Evolutionary conservation across 208 protist genomes (phyloP).

Genomic region (Crithidia mellificae): DNA sequence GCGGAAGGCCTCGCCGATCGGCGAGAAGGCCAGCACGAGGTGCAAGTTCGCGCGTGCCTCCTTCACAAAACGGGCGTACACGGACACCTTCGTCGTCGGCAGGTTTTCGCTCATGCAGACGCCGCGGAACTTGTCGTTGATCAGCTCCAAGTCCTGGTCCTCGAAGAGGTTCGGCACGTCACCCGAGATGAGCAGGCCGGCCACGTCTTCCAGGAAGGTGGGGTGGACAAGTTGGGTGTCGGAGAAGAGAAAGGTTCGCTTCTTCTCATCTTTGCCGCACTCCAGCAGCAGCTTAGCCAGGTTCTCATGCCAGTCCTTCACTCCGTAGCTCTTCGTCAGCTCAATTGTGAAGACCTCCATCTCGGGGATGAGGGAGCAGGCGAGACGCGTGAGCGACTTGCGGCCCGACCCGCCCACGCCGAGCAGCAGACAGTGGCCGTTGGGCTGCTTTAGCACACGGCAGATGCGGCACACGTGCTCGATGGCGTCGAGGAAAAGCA

Average conservation of each 20-base stretch:
- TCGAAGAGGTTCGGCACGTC: conserved; percentile 98
- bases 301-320: conserved; percentile 96
- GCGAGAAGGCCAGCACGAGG: conserved; percentile 96
- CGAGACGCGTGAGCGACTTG: conserved; percentile 94
- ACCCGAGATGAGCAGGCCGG: conserved; percentile 95
- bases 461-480: conserved; percentile 96
- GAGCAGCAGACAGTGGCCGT: conserved; percentile 96
- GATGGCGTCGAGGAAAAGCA: conserved; percentile 97
- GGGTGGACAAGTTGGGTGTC: conserved; percentile 97
- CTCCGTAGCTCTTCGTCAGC: conserved; percentile 96
- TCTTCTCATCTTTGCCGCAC: conserved; percentile 95
- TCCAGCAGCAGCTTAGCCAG: conserved; percentile 92
- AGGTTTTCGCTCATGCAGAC: conserved; percentile 90
- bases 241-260: conserved; percentile 96
- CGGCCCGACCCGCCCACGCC: conserved; percentile 97
- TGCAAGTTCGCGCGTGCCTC: conserved; percentile 95
- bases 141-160: conserved; percentile 95
- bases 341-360: conserved; percentile 96
- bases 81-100: conserved; percentile 94
- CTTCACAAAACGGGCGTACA: conserved; percentile 95
- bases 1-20: conserved; percentile 95
- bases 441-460: conserved; percentile 93
- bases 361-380: conserved; percentile 93
- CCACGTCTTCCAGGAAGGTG: conserved; percentile 98
- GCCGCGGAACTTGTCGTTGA: conserved; percentile 93